Percentiles rank a stretch among this genome's conserved stretches.
phyloP scores from a whole-genome alignment of 2,329 filamentous ascomycete species.

The Trichoderma atrobrunneum region DNA sequence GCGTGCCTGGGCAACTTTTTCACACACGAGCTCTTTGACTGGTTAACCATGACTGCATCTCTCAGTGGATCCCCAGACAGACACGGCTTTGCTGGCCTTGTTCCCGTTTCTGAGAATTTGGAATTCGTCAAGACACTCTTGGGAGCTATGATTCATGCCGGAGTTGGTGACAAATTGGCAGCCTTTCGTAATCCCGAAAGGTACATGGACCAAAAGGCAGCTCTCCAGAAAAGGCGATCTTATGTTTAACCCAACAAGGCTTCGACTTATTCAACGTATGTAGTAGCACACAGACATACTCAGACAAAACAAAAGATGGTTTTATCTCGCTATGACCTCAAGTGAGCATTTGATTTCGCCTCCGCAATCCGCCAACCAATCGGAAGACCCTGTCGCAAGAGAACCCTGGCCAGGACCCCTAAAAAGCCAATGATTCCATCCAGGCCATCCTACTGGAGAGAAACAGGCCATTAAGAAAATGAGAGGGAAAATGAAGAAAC shows the following conservation, averaged over 20 bases:
- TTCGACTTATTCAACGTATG: neutral
- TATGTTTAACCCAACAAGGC: neutral
- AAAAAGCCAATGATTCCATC: neutral
- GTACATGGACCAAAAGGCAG: neutral
- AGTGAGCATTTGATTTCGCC: neutral
- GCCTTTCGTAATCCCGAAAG: neutral
- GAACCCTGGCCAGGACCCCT: neutral
- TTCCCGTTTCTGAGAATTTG: neutral
- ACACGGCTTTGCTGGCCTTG: neutral
- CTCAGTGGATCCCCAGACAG: neutral
- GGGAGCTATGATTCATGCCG: neutral
- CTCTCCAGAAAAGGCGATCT: neutral
- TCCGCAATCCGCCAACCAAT: constrained; percentile 6
- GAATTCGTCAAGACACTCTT: neutral
- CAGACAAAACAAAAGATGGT: neutral
- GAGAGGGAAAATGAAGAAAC: neutral
- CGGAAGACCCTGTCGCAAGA: neutral
- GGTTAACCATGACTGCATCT: neutral
- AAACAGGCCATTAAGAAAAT: neutral
- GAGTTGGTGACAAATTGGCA: neutral
- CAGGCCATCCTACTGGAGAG: neutral
- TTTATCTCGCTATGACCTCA: neutral
- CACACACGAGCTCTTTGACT: neutral
- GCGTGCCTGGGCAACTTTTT: neutral
- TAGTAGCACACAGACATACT: neutral